Conservation (phyloP, 441 rosid genomes). For the Codiaeum variegatum region DNA sequence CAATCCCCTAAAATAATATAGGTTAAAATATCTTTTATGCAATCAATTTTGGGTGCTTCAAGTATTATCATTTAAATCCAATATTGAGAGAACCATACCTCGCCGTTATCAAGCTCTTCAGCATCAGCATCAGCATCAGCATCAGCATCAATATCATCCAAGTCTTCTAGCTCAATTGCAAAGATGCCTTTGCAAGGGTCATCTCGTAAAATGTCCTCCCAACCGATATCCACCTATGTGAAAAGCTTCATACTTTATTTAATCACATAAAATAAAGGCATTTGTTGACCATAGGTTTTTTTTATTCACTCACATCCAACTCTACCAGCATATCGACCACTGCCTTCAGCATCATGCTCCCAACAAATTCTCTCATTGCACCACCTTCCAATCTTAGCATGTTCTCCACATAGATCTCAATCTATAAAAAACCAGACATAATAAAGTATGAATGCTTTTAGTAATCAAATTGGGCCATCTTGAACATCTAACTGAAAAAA, state of each 20-base stretch:
- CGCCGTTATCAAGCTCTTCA: constrained; percentile 27
- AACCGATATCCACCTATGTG: constrained; percentile 58
- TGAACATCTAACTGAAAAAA: not conserved
- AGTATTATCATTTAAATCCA: not conserved
- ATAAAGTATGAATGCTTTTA: no score
- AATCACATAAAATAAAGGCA: constrained; percentile 7
- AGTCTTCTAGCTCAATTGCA: constrained; percentile 69
- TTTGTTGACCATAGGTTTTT: not conserved
- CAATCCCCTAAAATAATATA: not conserved
- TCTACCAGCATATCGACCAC: constrained; percentile 68
- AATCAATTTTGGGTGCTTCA: not conserved
- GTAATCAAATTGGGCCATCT: constrained; percentile 1
- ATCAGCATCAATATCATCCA: constrained; percentile 34
- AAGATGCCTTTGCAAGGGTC: constrained; percentile 74
- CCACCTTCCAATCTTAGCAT: constrained; percentile 73
- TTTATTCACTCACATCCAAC: constrained; percentile 61
- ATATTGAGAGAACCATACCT: constrained; percentile 33
- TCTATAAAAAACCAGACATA: constrained; percentile 28
- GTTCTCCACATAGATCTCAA: constrained; percentile 57
- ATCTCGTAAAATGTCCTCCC: constrained; percentile 66
- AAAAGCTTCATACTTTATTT: not conserved
- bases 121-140: constrained; percentile 35
- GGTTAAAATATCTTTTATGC: not conserved
- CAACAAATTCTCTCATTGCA: constrained; percentile 62
- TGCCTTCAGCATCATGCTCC: constrained; percentile 54